A percentile compares a stretch with the other conserved stretches of the same genome.
Conservation (phyloP, 1,284 basidiomycete species). For the Pholiota adiposa region DNA sequence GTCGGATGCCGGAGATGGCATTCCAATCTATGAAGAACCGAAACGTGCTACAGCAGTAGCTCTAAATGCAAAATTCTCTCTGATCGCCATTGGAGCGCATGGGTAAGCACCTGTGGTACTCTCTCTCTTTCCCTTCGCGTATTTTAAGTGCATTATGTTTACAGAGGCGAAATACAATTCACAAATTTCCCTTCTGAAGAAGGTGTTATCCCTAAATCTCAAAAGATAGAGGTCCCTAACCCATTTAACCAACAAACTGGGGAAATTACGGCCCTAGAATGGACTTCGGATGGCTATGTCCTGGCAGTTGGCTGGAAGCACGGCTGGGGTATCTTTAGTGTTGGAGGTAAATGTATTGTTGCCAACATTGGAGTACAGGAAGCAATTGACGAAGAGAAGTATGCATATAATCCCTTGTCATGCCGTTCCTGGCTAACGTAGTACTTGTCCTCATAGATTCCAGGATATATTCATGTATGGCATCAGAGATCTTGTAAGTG, state of each 20-base stretch:
- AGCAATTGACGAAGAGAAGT: constrained; percentile 62
- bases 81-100: constrained; percentile 82
- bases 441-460: constrained; percentile 49
- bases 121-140: neutral
- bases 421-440: constrained; percentile 23
- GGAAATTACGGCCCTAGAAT: constrained; percentile 78
- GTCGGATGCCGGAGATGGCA: constrained; percentile 39
- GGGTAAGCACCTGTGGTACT: constrained; percentile 45
- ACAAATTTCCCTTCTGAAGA: constrained; percentile 68
- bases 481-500: constrained; percentile 61
- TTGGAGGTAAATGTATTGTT: constrained; percentile 86
- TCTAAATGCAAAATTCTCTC: constrained; percentile 84
- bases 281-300: constrained; percentile 96
- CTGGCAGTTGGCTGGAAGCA: constrained; percentile 94
- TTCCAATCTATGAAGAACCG: constrained; percentile 61
- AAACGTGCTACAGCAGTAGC: constrained; percentile 66
- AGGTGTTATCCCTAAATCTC: constrained; percentile 53
- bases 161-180: constrained; percentile 65
- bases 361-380: constrained; percentile 76
- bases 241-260: constrained; percentile 68
- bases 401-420: constrained; percentile 10
- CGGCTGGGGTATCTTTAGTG: constrained; percentile 93
- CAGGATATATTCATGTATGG: constrained; percentile 90
- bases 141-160: neutral
- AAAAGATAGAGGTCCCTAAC: constrained; percentile 59